These are phyloP conservation scores for Filobasidium uniguttulatum DNA, from an alignment of 1,284 basidiomycete species.

Conservation along the genomic window DNA sequence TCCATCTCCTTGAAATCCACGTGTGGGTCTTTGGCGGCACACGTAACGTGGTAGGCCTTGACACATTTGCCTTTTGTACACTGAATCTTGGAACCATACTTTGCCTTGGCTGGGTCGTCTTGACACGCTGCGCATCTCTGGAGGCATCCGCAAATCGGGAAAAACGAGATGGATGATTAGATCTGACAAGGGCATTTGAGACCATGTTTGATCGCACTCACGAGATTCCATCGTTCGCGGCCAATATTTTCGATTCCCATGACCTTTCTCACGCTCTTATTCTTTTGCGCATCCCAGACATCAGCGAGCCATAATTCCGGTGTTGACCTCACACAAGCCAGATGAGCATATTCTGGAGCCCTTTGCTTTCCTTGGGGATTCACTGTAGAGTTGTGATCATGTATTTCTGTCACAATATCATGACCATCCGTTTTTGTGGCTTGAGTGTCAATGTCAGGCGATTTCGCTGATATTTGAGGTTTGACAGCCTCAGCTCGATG, in stretches of 20 bases:
- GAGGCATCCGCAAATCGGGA: neutral
- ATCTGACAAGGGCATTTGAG: no score
- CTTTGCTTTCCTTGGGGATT: neutral
- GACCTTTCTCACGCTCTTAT: slow-evolving; percentile 37
- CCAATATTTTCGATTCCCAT: slow-evolving; percentile 72
- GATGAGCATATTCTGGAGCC: slow-evolving; percentile 46
- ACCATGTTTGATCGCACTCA: slow-evolving; percentile 39
- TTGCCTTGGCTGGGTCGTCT: slow-evolving; percentile 47
- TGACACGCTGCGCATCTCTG: slow-evolving; percentile 80
- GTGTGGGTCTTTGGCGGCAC: slow-evolving; percentile 53
- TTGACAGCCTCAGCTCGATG: slow-evolving; percentile 14
- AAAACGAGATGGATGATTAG: neutral
- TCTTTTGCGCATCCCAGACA: slow-evolving; percentile 40
- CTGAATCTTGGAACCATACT: slow-evolving; percentile 80
- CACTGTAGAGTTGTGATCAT: no score
- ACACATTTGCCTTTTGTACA: slow-evolving; percentile 69
- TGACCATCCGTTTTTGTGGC: no score
- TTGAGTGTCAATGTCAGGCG: neutral
- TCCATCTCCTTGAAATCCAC: slow-evolving; percentile 50
- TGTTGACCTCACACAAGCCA: slow-evolving; percentile 58
- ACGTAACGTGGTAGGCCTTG: slow-evolving; percentile 85
- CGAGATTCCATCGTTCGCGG: slow-evolving; percentile 78
- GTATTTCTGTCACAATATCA: no score
- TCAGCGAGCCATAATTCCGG: slow-evolving; percentile 63
- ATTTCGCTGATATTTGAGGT: slow-evolving; percentile 2